Evolutionary conservation across 2,329 filamentous ascomycete genomes (phyloP).

Genomic region (Ceratocystis colombiana): DNA sequence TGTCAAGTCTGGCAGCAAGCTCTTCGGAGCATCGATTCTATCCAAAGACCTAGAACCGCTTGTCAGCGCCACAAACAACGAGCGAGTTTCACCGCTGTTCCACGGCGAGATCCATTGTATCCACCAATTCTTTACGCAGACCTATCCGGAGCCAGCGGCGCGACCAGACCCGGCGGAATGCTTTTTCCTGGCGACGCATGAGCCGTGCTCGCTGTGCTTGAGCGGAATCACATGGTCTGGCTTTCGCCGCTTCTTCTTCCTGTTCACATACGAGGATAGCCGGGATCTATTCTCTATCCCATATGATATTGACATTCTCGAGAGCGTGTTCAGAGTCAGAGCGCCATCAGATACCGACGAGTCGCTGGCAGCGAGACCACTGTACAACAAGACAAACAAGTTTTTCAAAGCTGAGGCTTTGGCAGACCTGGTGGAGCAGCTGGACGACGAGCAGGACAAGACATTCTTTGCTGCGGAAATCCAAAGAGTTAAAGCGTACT

Average conservation of each 20-base stretch:
- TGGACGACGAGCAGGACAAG: slow-evolving; percentile 33
- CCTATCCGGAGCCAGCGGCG: slow-evolving; percentile 32
- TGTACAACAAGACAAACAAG: slow-evolving; percentile 48
- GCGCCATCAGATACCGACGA: slow-evolving; percentile 34
- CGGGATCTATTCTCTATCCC: slow-evolving; percentile 47
- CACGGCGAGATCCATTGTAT: slow-evolving; percentile 54
- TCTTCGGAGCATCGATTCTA: slow-evolving; percentile 49
- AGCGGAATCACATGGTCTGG: slow-evolving; percentile 50
- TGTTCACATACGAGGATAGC: slow-evolving; percentile 51
- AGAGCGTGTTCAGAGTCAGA: slow-evolving; percentile 45
- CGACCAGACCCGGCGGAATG: slow-evolving; percentile 40
- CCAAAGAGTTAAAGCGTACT: slow-evolving; percentile 40
- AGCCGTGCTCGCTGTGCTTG: slow-evolving; percentile 49
- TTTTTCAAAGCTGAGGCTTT: slow-evolving; percentile 42
- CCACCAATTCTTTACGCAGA: slow-evolving; percentile 43
- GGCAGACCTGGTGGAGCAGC: slow-evolving; percentile 34
- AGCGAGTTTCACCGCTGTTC: slow-evolving; percentile 44
- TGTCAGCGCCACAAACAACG: slow-evolving; percentile 47
- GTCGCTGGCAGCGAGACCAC: slow-evolving; percentile 33
- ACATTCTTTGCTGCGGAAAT: slow-evolving; percentile 36
- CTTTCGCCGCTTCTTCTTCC: slow-evolving; percentile 47
- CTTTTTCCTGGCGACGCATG: slow-evolving; percentile 49
- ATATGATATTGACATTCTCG: slow-evolving; percentile 48
- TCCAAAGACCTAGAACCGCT: slow-evolving; percentile 35
- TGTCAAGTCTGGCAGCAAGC: slow-evolving; percentile 44